Conservation (phyloP, 352 stramenopile species). For the Phytophthora idaei region DNA sequence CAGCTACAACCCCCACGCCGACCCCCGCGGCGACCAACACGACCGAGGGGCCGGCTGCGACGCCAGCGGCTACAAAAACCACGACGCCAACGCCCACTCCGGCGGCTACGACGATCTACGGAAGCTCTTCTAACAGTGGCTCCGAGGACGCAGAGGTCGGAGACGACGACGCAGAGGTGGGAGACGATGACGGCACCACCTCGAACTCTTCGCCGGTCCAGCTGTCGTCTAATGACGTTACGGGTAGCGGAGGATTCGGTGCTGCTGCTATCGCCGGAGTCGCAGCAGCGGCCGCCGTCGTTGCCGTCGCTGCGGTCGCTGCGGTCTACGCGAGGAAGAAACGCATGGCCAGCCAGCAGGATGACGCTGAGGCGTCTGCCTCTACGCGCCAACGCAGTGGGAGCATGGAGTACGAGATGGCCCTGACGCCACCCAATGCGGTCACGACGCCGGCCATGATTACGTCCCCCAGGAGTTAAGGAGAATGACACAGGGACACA, state of each 20-base stretch:
- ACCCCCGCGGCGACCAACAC: constrained; percentile 26
- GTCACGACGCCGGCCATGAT: constrained; percentile 15
- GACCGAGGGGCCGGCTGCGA: constrained; percentile 15
- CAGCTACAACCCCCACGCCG: constrained; percentile 17
- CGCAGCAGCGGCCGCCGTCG: constrained; percentile 17
- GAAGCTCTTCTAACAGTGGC: constrained; percentile 17
- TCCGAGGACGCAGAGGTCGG: constrained; percentile 20
- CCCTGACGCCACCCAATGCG: constrained; percentile 30
- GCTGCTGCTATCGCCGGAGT: constrained; percentile 12
- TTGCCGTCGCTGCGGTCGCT: constrained; percentile 22
- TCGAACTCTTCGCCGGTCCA: constrained; percentile 23
- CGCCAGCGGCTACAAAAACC: constrained; percentile 27
- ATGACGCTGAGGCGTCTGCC: constrained; percentile 1
- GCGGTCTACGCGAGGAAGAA: constrained; percentile 26
- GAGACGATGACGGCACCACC: constrained; percentile 5
- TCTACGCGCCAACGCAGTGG: constrained; percentile 15
- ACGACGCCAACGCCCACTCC: constrained; percentile 24
- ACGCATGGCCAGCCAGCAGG: constrained; percentile 2
- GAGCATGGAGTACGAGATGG: constrained; percentile 45
- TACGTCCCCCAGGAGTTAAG: constrained; percentile 36
- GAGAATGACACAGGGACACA: neutral
- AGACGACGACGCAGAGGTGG: constrained; percentile 12
- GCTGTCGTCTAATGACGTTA: constrained; percentile 16
- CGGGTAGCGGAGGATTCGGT: neutral
- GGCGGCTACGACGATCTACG: constrained; percentile 15